Base-by-base conservation (phyloP, 148 eudicot species). In the Cornus kousa region DNA sequence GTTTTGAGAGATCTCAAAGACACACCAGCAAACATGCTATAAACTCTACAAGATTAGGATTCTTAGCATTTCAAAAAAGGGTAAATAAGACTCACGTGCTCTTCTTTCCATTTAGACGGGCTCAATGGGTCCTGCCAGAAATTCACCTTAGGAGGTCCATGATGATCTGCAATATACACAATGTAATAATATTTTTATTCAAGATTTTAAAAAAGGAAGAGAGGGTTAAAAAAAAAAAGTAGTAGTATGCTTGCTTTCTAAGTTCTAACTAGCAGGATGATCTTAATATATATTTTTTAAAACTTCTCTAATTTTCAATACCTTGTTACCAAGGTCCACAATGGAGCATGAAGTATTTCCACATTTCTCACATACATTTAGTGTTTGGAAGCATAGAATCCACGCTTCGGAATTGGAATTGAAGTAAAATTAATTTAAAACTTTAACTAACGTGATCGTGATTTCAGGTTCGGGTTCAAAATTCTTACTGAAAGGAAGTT, bases 21-120 rank as follows among this genome's bases (percentile, higher is more conserved):
- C 10, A 37, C 1, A 37, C 3, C 23, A 16, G 23, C 12, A 70
- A 70, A 17, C 48, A 35, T 37, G 53, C 2, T n/a, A 48, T 28
- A 71, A 6, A 35, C 37, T 35, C 37, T 35, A 35, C 5, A 4
- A 35, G 37, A 35, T 35, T 35, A 35, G 48, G 48, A 43, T 43
- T 43, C 10, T 9, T 43, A 43, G 48, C 48, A 43, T 43, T 43
- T 43, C 48, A 43, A 43, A 76, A 67, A 39, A 76, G 48, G 12
- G 50, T 65, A 28, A 46, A n/a, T 24, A 24, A 79, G 77, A 78
- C 91, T 87, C 67, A 89, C 90, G 23, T 89, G 91, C 75, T 88
- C 93, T 85, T 87, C 88, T 79, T 90, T 90, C 91, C 93, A 90
- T 43, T 66, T 83, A 9, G 85, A 73, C 31, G 93, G 93, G 73